A percentile compares a stretch with the other conserved stretches of the same genome.
Evolutionary conservation across 2,329 filamentous ascomycete genomes (phyloP).

Genomic region (Sordariomycetes sp.): DNA sequence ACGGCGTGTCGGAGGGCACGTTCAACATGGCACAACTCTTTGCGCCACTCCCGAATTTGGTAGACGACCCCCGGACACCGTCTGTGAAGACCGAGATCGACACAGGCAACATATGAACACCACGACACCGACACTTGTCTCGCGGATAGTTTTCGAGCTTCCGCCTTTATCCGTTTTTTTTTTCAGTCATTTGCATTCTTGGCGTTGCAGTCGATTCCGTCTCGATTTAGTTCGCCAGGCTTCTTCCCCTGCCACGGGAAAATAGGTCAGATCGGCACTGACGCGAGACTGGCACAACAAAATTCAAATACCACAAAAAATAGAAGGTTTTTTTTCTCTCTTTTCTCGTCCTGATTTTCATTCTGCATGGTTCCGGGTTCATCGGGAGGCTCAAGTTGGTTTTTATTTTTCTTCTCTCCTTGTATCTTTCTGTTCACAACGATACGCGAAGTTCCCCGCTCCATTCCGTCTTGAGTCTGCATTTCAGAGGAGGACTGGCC

Average conservation of each 20-base stretch:
- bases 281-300: background rate
- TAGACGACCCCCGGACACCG: slow-evolving; percentile 28
- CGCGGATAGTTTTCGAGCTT: background rate
- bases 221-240: slow-evolving; percentile 6
- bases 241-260: background rate
- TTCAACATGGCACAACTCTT: slow-evolving; percentile 65
- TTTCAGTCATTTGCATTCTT: slow-evolving; percentile 11
- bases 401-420: slow-evolving; percentile 7
- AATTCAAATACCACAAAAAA: background rate
- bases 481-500: slow-evolving; percentile 13
- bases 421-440: slow-evolving; percentile 6
- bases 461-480: slow-evolving; percentile 8
- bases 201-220: slow-evolving; percentile 10
- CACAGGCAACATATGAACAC: slow-evolving; percentile 4
- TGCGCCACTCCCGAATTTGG: slow-evolving; percentile 41
- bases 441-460: slow-evolving; percentile 5
- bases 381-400: background rate
- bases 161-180: background rate
- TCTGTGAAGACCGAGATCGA: slow-evolving; percentile 28
- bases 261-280: background rate
- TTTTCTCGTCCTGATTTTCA: slow-evolving; percentile 6
- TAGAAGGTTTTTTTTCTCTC: slow-evolving; percentile 16
- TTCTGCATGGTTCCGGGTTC: background rate
- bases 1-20: slow-evolving; percentile 52
- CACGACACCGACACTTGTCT: background rate